Evolutionary conservation across 768 basidiomycete genomes (phyloP).

Genomic region (Hypholoma fasciculare): DNA sequence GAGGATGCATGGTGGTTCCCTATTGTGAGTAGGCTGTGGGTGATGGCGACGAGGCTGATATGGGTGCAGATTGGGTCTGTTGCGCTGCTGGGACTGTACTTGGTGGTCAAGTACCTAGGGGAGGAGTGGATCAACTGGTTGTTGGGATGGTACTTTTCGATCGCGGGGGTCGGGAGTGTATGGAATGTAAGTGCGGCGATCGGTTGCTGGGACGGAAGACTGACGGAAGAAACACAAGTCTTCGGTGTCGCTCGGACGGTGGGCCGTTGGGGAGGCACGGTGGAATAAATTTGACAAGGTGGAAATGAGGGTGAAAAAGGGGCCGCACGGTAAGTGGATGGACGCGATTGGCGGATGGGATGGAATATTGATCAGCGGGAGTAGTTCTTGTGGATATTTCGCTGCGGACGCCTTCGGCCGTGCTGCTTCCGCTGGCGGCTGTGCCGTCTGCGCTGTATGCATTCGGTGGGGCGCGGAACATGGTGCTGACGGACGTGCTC

Average conservation of each 20-base stretch:
- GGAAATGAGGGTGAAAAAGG: slow-evolving; percentile 44
- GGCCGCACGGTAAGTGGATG: slow-evolving; percentile 40
- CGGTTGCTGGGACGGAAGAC: not conserved
- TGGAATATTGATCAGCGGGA: not conserved
- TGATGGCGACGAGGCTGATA: not conserved
- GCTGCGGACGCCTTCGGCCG: slow-evolving; percentile 56
- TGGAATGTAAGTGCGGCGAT: slow-evolving; percentile 54
- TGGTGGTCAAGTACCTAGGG: slow-evolving; percentile 73
- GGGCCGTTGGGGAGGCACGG: slow-evolving; percentile 43
- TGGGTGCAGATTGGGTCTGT: slow-evolving; percentile 62
- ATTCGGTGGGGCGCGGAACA: slow-evolving; percentile 54
- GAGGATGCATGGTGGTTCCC: slow-evolving; percentile 77
- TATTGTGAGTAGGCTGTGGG: slow-evolving; percentile 46
- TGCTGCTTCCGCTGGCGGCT: slow-evolving; percentile 58
- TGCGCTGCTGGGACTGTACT: slow-evolving; percentile 67
- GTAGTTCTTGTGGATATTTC: slow-evolving; percentile 41
- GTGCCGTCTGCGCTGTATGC: slow-evolving; percentile 68
- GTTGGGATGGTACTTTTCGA: slow-evolving; percentile 72
- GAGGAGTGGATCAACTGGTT: slow-evolving; percentile 83
- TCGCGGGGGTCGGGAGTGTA: slow-evolving; percentile 64
- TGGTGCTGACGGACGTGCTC: slow-evolving; percentile 73
- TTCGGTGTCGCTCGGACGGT: slow-evolving; percentile 49
- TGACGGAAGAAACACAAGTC: slow-evolving; percentile 34
- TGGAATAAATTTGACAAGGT: slow-evolving; percentile 62
- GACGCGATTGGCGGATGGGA: not conserved